Conservation (phyloP, 176 grass and related monocot species). For the Bolboschoenus planiculmis region DNA sequence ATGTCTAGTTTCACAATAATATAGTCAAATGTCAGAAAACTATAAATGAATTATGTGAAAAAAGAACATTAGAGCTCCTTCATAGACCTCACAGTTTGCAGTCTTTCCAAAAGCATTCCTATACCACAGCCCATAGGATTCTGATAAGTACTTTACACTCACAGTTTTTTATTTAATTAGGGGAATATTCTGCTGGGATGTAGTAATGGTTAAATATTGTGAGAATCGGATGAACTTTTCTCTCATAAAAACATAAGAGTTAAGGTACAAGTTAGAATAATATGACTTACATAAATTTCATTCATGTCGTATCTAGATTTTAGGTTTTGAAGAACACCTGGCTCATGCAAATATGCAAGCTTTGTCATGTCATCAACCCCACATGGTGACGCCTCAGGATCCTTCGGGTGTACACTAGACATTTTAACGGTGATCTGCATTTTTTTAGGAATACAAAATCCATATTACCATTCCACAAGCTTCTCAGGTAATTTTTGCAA, state of each 20-base stretch:
- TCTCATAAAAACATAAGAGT: neutral
- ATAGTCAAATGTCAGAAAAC: neutral
- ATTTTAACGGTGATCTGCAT: slow-evolving; percentile 55
- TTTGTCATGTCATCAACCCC: slow-evolving; percentile 99
- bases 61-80: neutral
- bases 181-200: neutral
- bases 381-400: slow-evolving; percentile 71
- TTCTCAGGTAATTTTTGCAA: neutral
- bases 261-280: slow-evolving; percentile 6
- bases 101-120: neutral
- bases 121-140: neutral
- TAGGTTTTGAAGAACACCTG: slow-evolving; percentile 87
- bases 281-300: slow-evolving; percentile 92
- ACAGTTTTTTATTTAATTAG: neutral
- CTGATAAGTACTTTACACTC: neutral
- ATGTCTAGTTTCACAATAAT: slow-evolving; percentile 52
- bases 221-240: neutral
- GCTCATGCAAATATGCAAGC: slow-evolving; percentile 92
- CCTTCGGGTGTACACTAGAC: slow-evolving; percentile 57
- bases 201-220: neutral
- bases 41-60: neutral
- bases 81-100: neutral
- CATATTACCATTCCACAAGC: neutral
- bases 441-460: neutral
- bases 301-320: slow-evolving; percentile 90